Base-by-base conservation (phyloP, 2,329 filamentous ascomycete species). In the Ciborinia camelliae region DNA sequence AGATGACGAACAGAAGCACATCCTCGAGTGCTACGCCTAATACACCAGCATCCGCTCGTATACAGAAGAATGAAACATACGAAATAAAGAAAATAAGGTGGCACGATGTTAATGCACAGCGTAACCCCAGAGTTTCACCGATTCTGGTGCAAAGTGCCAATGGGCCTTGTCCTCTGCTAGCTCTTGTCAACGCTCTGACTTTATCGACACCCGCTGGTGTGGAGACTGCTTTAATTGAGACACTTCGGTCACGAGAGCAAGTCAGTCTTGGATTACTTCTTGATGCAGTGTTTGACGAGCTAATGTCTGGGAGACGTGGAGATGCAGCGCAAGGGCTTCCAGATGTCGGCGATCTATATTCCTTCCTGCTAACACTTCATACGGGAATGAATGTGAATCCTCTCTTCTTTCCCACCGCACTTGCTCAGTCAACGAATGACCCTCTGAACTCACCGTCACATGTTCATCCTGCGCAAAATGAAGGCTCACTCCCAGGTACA, bases 381-480 rank as follows among this genome's bases (percentile, higher is more conserved):
- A 98, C 93, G 0, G 95, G 95, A 45, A 97, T 99, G 91, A 99
- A 98, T 72, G 94, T 98, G 65, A 99, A 99, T 69, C 95, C 95
- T 2, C 86, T 90, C 26, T 95, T 97, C 68, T 83, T 96, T 8
- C 83, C 91, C 2, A 82, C 80, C 0, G 74, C 78, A 9, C 79
- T 83, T 18, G 65, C 64, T 1, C 70, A 66, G 35, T 58, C 65
- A 20, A 28, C 66, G 4, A 70, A 70, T 20, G 73, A 75, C 54
- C 74, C 50, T 71, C 81, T 78, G 59, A 85, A 79, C 3, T 83
- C 82, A 0, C 78, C 85, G 41, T 81, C 80, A 1, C 80, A 86
- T 68, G 71, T 84, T 2, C 79, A 84, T 67, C 81, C 82, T 0
- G 77, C 78, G 0, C 80, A 84, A 57, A 77, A 81, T n/a, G 79